Conservation (phyloP, 148 eudicot species). For the Polygonum aviculare region DNA sequence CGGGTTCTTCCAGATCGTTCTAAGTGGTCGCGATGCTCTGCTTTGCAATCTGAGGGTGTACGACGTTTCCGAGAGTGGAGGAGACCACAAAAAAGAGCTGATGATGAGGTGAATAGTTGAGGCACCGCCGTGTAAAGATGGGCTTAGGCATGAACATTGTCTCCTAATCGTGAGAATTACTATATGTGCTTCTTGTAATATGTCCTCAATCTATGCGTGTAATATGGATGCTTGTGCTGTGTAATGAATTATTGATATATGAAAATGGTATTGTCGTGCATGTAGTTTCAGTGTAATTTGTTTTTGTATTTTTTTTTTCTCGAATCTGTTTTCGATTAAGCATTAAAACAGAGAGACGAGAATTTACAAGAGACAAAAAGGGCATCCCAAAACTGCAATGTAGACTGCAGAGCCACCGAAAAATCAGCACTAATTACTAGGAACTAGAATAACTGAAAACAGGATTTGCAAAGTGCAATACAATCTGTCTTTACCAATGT, state of each 20-base stretch:
- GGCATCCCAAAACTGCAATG: too few relatives aligned
- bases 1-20: conserved; percentile 58
- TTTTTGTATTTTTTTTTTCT: neutral
- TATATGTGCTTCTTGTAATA: neutral
- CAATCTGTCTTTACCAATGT: too few relatives aligned
- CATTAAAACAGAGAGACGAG: too few relatives aligned
- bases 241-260: conserved; percentile 2
- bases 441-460: too few relatives aligned
- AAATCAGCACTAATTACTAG: too few relatives aligned
- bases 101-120: conserved; percentile 11
- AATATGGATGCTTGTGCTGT: neutral
- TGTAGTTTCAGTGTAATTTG: neutral
- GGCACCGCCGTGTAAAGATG: neutral
- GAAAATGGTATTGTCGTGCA: neutral
- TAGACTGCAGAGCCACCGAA: too few relatives aligned
- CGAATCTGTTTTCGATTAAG: too few relatives aligned
- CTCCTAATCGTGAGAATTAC: neutral
- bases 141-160: neutral
- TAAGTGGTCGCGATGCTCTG: conserved; percentile 76
- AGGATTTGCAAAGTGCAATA: too few relatives aligned
- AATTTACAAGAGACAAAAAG: too few relatives aligned
- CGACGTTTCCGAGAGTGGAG: conserved; percentile 24
- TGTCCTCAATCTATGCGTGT: neutral
- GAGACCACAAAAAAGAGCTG: conserved; percentile 27
- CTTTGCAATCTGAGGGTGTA: conserved; percentile 59